Evolutionary conservation across 169 alveolate species (phyloP), one percentile per base, ranked within the genome.

Genomic region (Plasmodium billcollinsi): DNA sequence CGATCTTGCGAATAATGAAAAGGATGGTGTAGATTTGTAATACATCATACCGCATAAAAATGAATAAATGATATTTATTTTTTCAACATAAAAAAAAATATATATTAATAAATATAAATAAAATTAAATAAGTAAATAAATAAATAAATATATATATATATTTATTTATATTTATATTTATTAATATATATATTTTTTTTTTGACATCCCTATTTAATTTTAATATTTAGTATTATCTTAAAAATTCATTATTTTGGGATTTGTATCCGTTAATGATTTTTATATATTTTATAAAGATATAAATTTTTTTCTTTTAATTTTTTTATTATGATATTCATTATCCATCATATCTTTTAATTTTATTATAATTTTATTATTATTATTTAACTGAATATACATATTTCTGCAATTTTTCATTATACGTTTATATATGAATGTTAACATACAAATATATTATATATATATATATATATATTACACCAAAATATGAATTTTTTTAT

Each of bases 11-110:
- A 39, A 6, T 26, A 26, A 29, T 14, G 75, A 75, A 33, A 75
- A 75, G 11, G 89, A 72, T 33, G 89, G 33, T 33, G 63, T 63
- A 20, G 89, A 75, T n/a, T 63, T 75, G 50, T 75, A 65, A 75
- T 73, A 20, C 26, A 50, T n/a, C 63, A 54, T 54, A 54, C 2
- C 7, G 18, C n/a, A 15, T 54, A 54, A 54, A 54, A 21, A 54
- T 7, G 18, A 15, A 54, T n/a, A 29, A 29, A 29, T 5, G 7
- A 3, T 2, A 29, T 29, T 29, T 29, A 29, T 70, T 70, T 18
- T 20, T 54, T 47, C 56, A 39, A 18, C 39, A 49, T 18, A 20
- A 67, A 24, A 24, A 52, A 14, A 14, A 52, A 6, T 2, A 52
- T 52, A 52, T 8, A 3, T 52, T 52, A n/a, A 14, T 52, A 52